Evolutionary conservation across 2,329 filamentous ascomycete genomes (phyloP), one percentile per base, ranked within the genome.

Genomic region (Xylariaceae sp.): DNA sequence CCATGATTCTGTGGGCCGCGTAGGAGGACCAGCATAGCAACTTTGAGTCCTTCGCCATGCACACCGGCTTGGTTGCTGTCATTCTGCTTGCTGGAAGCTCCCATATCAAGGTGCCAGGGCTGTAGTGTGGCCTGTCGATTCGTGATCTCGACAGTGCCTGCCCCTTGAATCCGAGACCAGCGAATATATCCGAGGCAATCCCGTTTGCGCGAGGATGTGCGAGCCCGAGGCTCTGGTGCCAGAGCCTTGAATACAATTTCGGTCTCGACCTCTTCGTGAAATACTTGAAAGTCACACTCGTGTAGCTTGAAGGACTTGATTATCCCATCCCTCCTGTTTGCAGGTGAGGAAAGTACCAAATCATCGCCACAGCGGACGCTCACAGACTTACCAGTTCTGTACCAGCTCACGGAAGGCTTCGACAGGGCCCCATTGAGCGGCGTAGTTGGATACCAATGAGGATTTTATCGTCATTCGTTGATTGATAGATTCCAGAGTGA

Each of bases 331-430:
- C 47, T 42, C 56, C 51, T 58, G 31, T 5, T 5, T 16, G 7
- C 19, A 3, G 22, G 29, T 42, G 17, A 40, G 33, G 13, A 11
- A 6, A 19, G 5, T 9, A 30, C 8, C n/a, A 12, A 19, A 13
- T 9, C 15, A 40, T 19, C 26, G 19, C 5, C 13, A 25, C 16
- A n/a, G 30, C 12, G 14, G 13, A 8, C 8, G 30, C 12, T 23
- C 17, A 10, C n/a, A 11, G 21, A 32, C 41, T 28, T 40, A 53
- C 57, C 53, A 59, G 36, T 58, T 57, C 29, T 57, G 53, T 14
- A 56, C 40, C 3, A 58, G 35, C 38, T 58, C 56, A 12, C 53
- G 46, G 17, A 59, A 58, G 5, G 55, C 55, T 33, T 56, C 38
- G n/a, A 37, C 28, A 5, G 39, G 7, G 7, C 24, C 16, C 31